phyloP scores from a whole-genome alignment of 441 rosid genomes.

The Capsella rubella region DNA sequence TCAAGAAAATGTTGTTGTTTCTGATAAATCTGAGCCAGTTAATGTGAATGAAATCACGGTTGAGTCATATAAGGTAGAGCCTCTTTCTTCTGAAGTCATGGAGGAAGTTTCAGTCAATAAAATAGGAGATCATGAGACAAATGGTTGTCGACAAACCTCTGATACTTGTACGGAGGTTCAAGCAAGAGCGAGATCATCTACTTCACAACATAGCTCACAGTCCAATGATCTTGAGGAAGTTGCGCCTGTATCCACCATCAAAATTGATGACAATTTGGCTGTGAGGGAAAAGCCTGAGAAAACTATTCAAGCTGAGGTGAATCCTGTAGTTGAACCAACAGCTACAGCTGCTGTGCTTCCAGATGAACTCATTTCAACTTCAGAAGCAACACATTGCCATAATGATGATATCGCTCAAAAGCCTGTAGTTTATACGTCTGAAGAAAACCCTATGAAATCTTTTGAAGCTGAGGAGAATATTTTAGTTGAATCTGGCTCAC shows the following conservation, averaged over 20 bases:
- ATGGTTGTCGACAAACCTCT: slow-evolving; percentile 28
- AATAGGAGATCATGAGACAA: slow-evolving; percentile 25
- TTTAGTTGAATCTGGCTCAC: slow-evolving; percentile 3
- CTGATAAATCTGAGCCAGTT: slow-evolving; percentile 20
- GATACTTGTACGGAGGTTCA: slow-evolving; percentile 29
- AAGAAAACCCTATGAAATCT: no score
- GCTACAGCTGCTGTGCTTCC: slow-evolving; percentile 31
- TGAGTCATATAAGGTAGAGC: slow-evolving; percentile 29
- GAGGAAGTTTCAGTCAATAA: slow-evolving; percentile 22
- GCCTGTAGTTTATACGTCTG: no score
- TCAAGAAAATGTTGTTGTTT: slow-evolving; percentile 28
- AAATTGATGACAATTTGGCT: slow-evolving; percentile 33
- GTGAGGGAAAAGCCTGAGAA: neutral
- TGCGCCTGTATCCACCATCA: slow-evolving; percentile 34
- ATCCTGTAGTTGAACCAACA: slow-evolving; percentile 36
- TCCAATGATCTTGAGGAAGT: slow-evolving; percentile 37
- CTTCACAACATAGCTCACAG: slow-evolving; percentile 24
- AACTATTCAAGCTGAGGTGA: slow-evolving; percentile 41
- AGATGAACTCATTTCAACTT: slow-evolving; percentile 4
- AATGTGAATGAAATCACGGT: slow-evolving; percentile 28
- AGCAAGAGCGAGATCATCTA: slow-evolving; percentile 16
- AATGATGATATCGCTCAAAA: no score
- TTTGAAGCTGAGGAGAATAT: no score
- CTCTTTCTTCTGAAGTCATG: slow-evolving; percentile 29
- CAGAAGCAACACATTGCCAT: no score